Evolutionary conservation across 257 asterid species (phyloP), one percentile per base, ranked within the genome.

Genomic region (Petunia axillaris): DNA sequence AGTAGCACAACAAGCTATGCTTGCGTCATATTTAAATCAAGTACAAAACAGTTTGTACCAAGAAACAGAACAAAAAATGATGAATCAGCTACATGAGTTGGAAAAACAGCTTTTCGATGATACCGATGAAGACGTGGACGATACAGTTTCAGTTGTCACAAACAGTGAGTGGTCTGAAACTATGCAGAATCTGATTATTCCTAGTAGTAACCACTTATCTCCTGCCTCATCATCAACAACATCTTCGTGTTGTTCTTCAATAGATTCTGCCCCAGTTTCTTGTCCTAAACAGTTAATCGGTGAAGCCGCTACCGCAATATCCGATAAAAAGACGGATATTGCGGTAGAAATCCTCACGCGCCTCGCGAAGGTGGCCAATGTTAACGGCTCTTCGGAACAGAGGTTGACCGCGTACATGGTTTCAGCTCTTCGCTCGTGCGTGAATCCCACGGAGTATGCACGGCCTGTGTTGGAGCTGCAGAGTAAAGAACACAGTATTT

Each of bases 81-180:
- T 91, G 91, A 86, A 87, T 74, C 82, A 76, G 75, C 85, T 94
- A 2, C 94, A 85, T 40, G 97, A 94, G 84, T 89, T 94, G 65
- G 98, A 94, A 46, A 92, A 94, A 60, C 87, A 91, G 84, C 91
- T 94, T 2, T 83, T 92, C 5, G 90, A 86, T 6, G 98, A 93
- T 37, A 91, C 88, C 63, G 94, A 89, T 4, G 92, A 89, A 13
- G 82, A 40, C 53, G 74, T 73, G 8, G 84, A 62, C 4, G 92
- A 90, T 36, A 76, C 83, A 6, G 87, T 87, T 7, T 91, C 95
- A 1, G 90, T 75, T 46, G 85, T 94, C 8, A 91, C 93, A 3
- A 79, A 88, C 84, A 87, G 89, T 83, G 97, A 88, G 85, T 94
- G 97, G 97, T 92, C 94, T 2, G 92, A 90, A 52, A 87, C 94